Base-by-base conservation (phyloP, 805 yeast species). In the Jamesozyma gamospora region DNA sequence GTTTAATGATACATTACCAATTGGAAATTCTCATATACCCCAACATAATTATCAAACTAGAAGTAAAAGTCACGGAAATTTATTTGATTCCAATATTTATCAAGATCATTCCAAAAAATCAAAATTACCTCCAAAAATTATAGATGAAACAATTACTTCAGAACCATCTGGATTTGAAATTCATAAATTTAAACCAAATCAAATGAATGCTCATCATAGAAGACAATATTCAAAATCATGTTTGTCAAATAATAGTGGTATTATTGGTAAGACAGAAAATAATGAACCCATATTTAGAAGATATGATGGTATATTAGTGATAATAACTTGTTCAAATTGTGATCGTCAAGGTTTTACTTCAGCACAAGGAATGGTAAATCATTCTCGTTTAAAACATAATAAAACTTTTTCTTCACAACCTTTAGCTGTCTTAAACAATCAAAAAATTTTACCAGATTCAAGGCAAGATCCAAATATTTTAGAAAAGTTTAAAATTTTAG, bases 281-380 rank as follows among this genome's bases (percentile, higher is more conserved):
- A 58, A 62, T 35, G 59, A 63, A 17, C 78, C 85, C 47, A 68
- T 79, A 3, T 79, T 77, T 51, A 66, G 77, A 45, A 58, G 86
- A 44, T 73, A 79, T 4, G 92, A 83, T 55, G 88, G 88, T 2
- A 67, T 79, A 1, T 60, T 80, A 16, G 86, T 83, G 2, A 67
- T 77, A 36, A 66, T 83, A 28, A 76, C 75, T 8, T 83, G 94
- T 55, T 74, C 77, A 1, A 72, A 69, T 37, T 83, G 94, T 58
- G 70, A 66, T 10, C 58, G 88, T 38, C 69, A 76, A 32, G 82
- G 81, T 45, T 83, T 83, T 52, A 77, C 84, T 8, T 74, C 82
- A 12, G 84, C 87, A 0, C 92, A 83, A 53, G 92, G 92, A 13
- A 81, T 83, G 48, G 68, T 82, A 28, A 83, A 82, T 55, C 94